Evolutionary conservation across 148 eudicot species (phyloP).

Genomic region (Heliosperma pusillum): DNA sequence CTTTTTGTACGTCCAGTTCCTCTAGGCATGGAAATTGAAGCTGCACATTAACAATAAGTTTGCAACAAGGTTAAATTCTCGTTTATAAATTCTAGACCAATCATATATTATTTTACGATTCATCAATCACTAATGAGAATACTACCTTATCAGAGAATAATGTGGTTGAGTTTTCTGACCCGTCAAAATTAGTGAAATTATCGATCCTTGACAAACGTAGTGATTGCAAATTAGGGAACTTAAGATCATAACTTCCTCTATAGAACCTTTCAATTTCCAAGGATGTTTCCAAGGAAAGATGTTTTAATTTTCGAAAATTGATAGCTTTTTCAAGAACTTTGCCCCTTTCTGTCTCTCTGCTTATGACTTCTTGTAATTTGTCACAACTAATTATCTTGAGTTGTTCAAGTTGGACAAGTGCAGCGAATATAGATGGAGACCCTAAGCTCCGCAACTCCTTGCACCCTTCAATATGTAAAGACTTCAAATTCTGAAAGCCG

Average conservation of each 20-base stretch:
- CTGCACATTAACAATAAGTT: background rate
- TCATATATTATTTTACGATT: background rate
- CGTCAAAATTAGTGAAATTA: background rate
- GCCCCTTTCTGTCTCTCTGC: background rate
- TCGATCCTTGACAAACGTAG: background rate
- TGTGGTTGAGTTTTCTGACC: background rate
- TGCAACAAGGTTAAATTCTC: no score
- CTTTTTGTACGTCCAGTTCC: background rate
- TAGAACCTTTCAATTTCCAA: background rate
- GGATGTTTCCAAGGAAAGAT: background rate
- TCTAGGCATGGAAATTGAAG: conserved; percentile 5
- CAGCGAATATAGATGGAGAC: background rate
- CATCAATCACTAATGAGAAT: background rate
- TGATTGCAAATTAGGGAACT: background rate
- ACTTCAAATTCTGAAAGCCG: no score
- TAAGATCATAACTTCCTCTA: background rate
- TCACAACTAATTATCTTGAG: background rate
- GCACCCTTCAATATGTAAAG: background rate
- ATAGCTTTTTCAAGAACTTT: background rate
- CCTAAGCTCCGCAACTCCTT: background rate
- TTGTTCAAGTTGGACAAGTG: conserved; percentile 4
- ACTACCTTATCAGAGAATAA: background rate
- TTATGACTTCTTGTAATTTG: background rate
- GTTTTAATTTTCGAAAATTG: background rate
- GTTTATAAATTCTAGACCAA: no score